A percentile compares a stretch with the other conserved stretches of the same genome.
These are phyloP conservation scores for Aspergillus tanneri DNA, from an alignment of 2,329 filamentous ascomycete species.

Conservation along the genomic window DNA sequence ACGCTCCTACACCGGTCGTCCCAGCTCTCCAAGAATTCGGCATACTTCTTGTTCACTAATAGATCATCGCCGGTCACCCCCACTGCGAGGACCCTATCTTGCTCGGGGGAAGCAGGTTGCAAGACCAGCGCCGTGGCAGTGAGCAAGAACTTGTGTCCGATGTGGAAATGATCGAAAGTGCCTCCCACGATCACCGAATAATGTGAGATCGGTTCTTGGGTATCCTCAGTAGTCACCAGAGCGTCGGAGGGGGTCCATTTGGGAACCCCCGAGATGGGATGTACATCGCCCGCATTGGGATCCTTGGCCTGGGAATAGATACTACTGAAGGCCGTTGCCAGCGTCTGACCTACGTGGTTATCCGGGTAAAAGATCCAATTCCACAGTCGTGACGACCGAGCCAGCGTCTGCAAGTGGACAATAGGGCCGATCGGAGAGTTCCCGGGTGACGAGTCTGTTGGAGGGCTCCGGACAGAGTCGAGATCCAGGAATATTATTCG, in stretches of 20 bases:
- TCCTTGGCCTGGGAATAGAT: slow-evolving; percentile 22
- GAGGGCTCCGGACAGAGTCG: slow-evolving; percentile 35
- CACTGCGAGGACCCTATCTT: slow-evolving; percentile 65
- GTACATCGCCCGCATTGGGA: slow-evolving; percentile 19
- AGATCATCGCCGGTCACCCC: slow-evolving; percentile 88
- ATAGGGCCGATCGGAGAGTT: slow-evolving; percentile 48
- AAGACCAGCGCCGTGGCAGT: slow-evolving; percentile 78
- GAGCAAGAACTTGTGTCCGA: slow-evolving; percentile 92
- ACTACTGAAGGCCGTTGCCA: slow-evolving; percentile 37
- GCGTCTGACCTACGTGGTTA: slow-evolving; percentile 27
- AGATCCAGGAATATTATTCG: slow-evolving; percentile 73
- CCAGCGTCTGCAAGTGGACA: slow-evolving; percentile 50
- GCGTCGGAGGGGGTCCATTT: slow-evolving; percentile 24
- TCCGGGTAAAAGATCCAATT: slow-evolving; percentile 33
- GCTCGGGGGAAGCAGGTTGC: slow-evolving; percentile 47
- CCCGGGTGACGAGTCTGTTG: slow-evolving; percentile 6
- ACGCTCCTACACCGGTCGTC: slow-evolving; percentile 67
- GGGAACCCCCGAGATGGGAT: slow-evolving; percentile 23
- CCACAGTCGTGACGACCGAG: slow-evolving; percentile 37
- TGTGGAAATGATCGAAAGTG: slow-evolving; percentile 94
- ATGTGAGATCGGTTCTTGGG: slow-evolving; percentile 40
- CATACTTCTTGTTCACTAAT: slow-evolving; percentile 84
- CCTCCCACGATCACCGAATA: slow-evolving; percentile 77
- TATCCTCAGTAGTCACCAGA: slow-evolving; percentile 25
- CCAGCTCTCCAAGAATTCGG: slow-evolving; percentile 79